These are phyloP conservation scores for Ilyonectria mors-panacis DNA, from an alignment of 2,329 filamentous ascomycete species.

Conservation along the genomic window DNA sequence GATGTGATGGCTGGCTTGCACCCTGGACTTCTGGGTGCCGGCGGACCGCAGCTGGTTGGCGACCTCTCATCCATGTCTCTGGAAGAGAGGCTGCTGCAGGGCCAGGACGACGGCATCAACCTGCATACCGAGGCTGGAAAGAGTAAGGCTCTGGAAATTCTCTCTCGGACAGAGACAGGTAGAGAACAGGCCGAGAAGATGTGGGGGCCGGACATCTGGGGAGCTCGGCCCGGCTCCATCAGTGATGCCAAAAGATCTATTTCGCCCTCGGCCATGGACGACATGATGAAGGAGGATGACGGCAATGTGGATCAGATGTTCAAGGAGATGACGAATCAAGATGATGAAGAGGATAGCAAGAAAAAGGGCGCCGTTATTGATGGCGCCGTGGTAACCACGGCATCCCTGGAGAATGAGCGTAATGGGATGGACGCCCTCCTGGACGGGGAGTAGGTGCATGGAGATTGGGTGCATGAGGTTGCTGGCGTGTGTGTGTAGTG, in stretches of 20 bases:
- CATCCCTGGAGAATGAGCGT: constrained; percentile 61
- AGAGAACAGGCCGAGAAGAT: constrained; percentile 66
- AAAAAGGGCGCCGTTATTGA: constrained; percentile 52
- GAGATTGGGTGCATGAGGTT: constrained; percentile 51
- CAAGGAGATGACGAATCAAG: constrained; percentile 68
- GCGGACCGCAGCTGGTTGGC: constrained; percentile 60
- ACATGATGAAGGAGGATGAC: constrained; percentile 57
- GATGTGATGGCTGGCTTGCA: constrained; percentile 60
- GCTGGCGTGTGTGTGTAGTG: constrained; percentile 27
- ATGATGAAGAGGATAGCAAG: constrained; percentile 63
- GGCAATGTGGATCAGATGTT: constrained; percentile 70
- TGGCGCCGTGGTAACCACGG: constrained; percentile 55
- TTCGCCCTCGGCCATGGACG: constrained; percentile 48
- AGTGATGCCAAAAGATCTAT: constrained; percentile 46
- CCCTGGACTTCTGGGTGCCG: constrained; percentile 59
- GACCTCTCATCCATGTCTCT: constrained; percentile 60
- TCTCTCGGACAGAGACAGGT: constrained; percentile 65
- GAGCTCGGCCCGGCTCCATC: constrained; percentile 49
- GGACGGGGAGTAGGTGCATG: constrained; percentile 56
- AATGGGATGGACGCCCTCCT: constrained; percentile 63
- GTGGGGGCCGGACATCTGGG: constrained; percentile 67
- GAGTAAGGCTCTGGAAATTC: constrained; percentile 67
- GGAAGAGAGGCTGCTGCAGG: constrained; percentile 67
- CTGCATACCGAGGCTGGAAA: constrained; percentile 63
- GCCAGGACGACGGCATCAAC: constrained; percentile 62